Base-by-base conservation (phyloP, 1,284 basidiomycete genomes). In the Rhodotorula sp. region DNA sequence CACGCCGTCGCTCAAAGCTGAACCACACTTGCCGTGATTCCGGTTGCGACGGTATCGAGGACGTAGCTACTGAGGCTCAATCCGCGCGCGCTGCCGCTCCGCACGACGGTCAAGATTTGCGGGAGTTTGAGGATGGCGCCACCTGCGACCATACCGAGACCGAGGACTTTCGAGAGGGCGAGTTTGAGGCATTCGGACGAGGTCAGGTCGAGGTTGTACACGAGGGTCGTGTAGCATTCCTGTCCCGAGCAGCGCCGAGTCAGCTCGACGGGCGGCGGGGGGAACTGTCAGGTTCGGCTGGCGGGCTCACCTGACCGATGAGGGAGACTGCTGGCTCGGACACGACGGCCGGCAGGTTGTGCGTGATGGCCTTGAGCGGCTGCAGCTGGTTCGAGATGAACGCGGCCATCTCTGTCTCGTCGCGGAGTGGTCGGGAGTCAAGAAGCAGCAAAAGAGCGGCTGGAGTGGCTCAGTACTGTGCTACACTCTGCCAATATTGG, bases 61-160 rank as follows among this genome's bases (percentile, higher is more conserved):
- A 89, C 81, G 81, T 91, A 93, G 24, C 90, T 88, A 2, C 88
- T 84, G 5, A 94, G 81, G 4, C 90, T 93, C 54, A 98, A 85
- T 6, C 94, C 94, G 49, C 89, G 84, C 0, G 93, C 93, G 12
- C 91, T 93, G 24, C 84, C 83, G 7, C 88, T 78, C 24, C 77
- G 76, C 12, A 84, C 76, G 66, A 86, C 84, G 79, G 84, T 85
- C 77, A 84, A 76, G 66, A 86, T 85, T 79, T 98, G 95, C 6
- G 95, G 95, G 20, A 98, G 85, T 82, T 98, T 98, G 88, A 98
- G 91, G 72, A 98, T 92, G 37, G 89, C 89, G 3, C 95, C 94
- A 53, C 76, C 95, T 1, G 92, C 83, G 54, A 98, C 93, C 72
- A 99, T 95, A 0, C 90, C 95, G 42, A 98, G 83, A 0, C 95